Percentiles rank a stretch among this genome's conserved stretches.
Conservation (phyloP, 257 asterid genomes). For the Anisodus acutangulus region DNA sequence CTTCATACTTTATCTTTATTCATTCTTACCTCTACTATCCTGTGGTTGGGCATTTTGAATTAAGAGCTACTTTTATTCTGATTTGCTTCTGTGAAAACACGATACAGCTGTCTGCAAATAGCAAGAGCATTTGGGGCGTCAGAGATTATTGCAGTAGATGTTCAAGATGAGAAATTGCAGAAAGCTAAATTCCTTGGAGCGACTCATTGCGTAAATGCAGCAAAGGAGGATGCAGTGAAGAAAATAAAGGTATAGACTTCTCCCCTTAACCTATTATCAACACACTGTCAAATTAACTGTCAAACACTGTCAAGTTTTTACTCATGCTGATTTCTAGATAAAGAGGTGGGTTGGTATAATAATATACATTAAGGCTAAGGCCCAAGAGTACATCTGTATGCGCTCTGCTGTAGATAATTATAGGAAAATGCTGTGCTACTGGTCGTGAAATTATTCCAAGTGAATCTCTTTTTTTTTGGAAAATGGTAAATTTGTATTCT, state of each 20-base stretch:
- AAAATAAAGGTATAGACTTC: constrained; percentile 60
- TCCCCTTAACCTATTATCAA: neutral
- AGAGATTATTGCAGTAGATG: constrained; percentile 93
- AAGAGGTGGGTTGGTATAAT: neutral
- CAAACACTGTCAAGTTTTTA: neutral
- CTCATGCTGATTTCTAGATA: neutral
- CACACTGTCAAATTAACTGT: neutral
- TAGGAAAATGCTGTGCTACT: neutral
- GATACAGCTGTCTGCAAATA: constrained; percentile 90
- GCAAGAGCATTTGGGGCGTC: constrained; percentile 99
- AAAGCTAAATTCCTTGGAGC: constrained; percentile 85
- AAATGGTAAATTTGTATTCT: no score
- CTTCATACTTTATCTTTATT: constrained; percentile 8
- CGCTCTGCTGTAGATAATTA: neutral
- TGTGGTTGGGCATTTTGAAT: neutral
- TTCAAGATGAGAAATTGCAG: constrained; percentile 88
- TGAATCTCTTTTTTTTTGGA: neutral
- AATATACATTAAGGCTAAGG: neutral
- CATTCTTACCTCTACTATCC: constrained; percentile 21
- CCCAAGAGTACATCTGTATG: neutral
- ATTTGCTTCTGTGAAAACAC: constrained; percentile 31
- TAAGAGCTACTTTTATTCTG: constrained; percentile 19
- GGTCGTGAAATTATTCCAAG: neutral
- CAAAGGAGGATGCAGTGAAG: constrained; percentile 71
- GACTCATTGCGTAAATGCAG: constrained; percentile 81